A percentile compares a stretch with the other conserved stretches of the same genome.
Conservation (phyloP, 768 basidiomycete species). For the Rhodotorula diobovata region DNA sequence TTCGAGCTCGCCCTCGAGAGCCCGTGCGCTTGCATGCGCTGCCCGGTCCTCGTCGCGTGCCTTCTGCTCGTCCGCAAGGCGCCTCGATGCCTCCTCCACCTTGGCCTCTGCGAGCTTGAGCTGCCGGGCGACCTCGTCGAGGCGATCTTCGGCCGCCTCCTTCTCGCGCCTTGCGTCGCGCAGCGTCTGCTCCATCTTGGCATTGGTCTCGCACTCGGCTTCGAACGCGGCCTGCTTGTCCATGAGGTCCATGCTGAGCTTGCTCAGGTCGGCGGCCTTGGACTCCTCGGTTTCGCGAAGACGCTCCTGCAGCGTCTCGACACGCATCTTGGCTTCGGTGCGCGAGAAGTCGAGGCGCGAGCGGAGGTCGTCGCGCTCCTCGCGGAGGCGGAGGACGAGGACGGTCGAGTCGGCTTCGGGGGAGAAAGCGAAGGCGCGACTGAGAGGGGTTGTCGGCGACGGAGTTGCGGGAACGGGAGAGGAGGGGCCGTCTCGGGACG, state of each 20-base stretch:
- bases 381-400: conserved; percentile 31
- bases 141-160: conserved; percentile 9
- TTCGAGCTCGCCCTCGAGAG: conserved; percentile 9
- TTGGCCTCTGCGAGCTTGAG: conserved; percentile 1
- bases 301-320: conserved; percentile 12
- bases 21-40: conserved; percentile 12
- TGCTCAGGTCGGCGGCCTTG: conserved; percentile 20
- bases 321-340: conserved; percentile 19
- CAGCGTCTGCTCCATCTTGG: conserved; percentile 12
- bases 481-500: not conserved
- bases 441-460: not conserved
- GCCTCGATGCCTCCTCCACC: conserved; percentile 2
- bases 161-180: conserved; percentile 6
- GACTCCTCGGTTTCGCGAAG: conserved; percentile 13
- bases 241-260: conserved; percentile 12
- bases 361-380: conserved; percentile 36
- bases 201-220: conserved; percentile 13
- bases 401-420: conserved; percentile 13
- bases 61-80: conserved; percentile 14
- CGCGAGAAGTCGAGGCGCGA: conserved; percentile 30
- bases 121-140: conserved; percentile 4
- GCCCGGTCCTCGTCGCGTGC: not conserved
- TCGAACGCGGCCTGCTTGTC: conserved; percentile 24
- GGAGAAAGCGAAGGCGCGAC: conserved; percentile 2
- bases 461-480: conserved; percentile 2